Evolutionary conservation across 768 basidiomycete species (phyloP).

Genomic region (Lyophyllum atratum): DNA sequence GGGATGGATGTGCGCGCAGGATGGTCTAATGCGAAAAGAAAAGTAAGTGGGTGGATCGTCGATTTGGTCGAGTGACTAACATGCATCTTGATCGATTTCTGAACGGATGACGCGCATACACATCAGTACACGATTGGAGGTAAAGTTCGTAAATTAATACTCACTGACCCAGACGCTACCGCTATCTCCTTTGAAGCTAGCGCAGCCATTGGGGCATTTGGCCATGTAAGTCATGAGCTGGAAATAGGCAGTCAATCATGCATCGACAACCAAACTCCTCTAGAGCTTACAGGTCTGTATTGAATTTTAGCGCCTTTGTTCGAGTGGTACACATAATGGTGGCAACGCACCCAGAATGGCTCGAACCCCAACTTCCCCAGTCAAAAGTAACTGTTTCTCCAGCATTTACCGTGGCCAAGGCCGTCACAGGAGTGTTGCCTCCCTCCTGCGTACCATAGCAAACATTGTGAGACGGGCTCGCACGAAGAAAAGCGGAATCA

Average conservation of each 20-base stretch:
- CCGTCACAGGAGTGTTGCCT: conserved; percentile 19
- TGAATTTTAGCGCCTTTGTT: neutral
- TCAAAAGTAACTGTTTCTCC: conserved; percentile 17
- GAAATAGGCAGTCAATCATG: conserved; percentile 8
- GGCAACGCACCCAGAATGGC: conserved; percentile 5
- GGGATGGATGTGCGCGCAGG: conserved; percentile 7
- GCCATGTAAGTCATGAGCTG: conserved; percentile 23
- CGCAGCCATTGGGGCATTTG: conserved; percentile 20
- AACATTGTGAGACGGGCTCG: neutral
- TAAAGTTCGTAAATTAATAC: conserved; percentile 1
- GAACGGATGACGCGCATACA: neutral
- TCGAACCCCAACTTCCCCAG: conserved; percentile 3
- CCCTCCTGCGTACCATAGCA: conserved; percentile 10
- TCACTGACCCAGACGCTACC: conserved; percentile 16
- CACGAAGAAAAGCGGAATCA: no score
- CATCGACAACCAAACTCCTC: conserved; percentile 3
- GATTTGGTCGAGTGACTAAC: conserved; percentile 1
- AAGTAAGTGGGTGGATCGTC: neutral
- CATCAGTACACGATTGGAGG: conserved; percentile 10
- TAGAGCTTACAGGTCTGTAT: conserved; percentile 15
- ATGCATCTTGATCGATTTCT: conserved; percentile 18
- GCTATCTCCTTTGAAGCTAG: conserved; percentile 22
- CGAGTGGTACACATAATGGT: neutral
- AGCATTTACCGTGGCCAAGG: conserved; percentile 18
- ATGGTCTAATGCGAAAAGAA: conserved; percentile 5